Percentiles rank a stretch among this genome's conserved stretches.
Evolutionary conservation across 371 early-diverging fungal genomes (phyloP).

Genomic region (Phascolomyces articulosus): DNA sequence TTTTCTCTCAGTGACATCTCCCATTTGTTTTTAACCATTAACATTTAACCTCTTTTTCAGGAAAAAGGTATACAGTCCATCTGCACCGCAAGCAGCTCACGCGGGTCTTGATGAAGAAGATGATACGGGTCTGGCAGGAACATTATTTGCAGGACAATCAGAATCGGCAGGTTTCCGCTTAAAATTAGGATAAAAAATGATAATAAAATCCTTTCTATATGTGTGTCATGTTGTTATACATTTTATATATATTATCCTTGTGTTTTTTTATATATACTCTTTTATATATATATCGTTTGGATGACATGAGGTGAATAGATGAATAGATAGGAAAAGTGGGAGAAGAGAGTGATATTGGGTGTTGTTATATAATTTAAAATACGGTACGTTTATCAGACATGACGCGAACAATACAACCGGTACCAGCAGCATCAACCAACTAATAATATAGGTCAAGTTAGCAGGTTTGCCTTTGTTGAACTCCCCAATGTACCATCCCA

Average conservation of each 20-base stretch:
- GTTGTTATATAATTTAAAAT: conserved; percentile 32
- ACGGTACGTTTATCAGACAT: conserved; percentile 86
- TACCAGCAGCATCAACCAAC: conserved; percentile 83
- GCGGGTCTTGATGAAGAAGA: conserved; percentile 52
- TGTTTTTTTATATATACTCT: too few relatives aligned
- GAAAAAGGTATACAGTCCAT: conserved; percentile 59
- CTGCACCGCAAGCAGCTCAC: conserved; percentile 68
- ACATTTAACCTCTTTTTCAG: conserved; percentile 16
- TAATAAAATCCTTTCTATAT: too few relatives aligned
- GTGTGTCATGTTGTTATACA: too few relatives aligned
- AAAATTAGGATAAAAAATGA: conserved; percentile 36
- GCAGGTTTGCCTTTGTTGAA: too few relatives aligned
- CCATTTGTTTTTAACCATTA: background rate
- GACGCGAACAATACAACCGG: conserved; percentile 87
- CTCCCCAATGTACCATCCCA: too few relatives aligned
- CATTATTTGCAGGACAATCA: conserved; percentile 54
- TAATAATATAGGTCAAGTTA: conserved; percentile 40
- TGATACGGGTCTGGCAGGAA: conserved; percentile 44
- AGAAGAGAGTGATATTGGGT: too few relatives aligned
- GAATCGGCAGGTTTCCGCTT: conserved; percentile 63
- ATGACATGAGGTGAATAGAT: too few relatives aligned
- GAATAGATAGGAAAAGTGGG: too few relatives aligned
- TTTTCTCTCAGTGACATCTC: background rate
- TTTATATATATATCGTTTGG: background rate
- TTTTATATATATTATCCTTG: too few relatives aligned